These are phyloP conservation scores for Curvularia verruculosa DNA, from an alignment of 2,329 filamentous ascomycete species.

Conservation along the genomic window DNA sequence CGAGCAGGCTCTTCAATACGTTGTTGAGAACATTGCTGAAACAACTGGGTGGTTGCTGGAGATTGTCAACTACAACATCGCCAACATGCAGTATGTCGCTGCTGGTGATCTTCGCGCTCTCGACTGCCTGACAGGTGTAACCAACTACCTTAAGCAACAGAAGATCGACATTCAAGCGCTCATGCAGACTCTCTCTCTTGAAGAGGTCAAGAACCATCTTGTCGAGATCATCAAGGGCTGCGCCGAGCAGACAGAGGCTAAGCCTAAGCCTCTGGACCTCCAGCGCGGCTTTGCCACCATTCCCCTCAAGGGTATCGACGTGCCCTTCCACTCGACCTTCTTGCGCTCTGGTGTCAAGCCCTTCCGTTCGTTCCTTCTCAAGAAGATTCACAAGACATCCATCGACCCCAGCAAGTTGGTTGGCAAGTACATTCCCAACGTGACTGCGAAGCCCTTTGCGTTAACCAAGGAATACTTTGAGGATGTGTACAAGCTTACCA, in stretches of 20 bases:
- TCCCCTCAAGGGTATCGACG: slow-evolving; percentile 94
- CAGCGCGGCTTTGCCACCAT: slow-evolving; percentile 97
- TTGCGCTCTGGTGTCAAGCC: slow-evolving; percentile 97
- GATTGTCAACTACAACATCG: slow-evolving; percentile 93
- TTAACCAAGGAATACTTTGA: slow-evolving; percentile 99
- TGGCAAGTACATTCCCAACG: slow-evolving; percentile 99
- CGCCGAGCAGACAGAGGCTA: slow-evolving; percentile 83
- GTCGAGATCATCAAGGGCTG: slow-evolving; percentile 90
- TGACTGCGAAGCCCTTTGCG: slow-evolving; percentile 93
- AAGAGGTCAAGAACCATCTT: slow-evolving; percentile 89
- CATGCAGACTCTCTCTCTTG: slow-evolving; percentile 82
- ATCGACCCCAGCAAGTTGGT: slow-evolving; percentile 97
- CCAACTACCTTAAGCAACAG: slow-evolving; percentile 94
- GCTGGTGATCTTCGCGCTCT: slow-evolving; percentile 70
- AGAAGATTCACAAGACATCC: slow-evolving; percentile 99
- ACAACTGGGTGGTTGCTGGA: slow-evolving; percentile 94
- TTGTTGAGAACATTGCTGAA: slow-evolving; percentile 93
- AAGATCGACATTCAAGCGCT: slow-evolving; percentile 97
- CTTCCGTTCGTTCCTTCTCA: slow-evolving; percentile 96
- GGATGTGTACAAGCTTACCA: slow-evolving; percentile 95
- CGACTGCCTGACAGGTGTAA: slow-evolving; percentile 74
- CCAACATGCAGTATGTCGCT: slow-evolving; percentile 73
- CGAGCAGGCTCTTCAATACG: slow-evolving; percentile 94
- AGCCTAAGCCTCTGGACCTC: slow-evolving; percentile 85
- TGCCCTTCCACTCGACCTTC: slow-evolving; percentile 99